Base-by-base conservation (phyloP, 139 green algal genomes). In the Tetradesmus lagerheimii region DNA sequence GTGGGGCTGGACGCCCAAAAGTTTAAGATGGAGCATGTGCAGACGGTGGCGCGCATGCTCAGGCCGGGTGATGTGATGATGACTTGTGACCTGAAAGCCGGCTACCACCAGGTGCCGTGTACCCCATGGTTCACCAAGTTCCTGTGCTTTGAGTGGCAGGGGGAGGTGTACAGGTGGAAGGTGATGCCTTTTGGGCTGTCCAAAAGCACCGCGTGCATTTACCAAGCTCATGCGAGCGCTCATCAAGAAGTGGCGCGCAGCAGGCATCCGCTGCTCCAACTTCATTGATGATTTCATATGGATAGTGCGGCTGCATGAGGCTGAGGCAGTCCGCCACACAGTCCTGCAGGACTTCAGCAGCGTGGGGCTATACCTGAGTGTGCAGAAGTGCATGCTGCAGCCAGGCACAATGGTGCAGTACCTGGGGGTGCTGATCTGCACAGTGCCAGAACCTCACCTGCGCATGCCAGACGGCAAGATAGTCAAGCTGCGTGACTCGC, bases 241-340 rank as follows among this genome's bases (percentile, higher is more conserved):
- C 23, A 16, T 85, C 14, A 85, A 85, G 29, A 23, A 31, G 43
- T 85, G 80, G 80, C 27, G 80, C 8, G 25, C 2, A 18, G 25
- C 15, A 9, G 80, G 80, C 25, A 71, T 85, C 27, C 41, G 80
- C 41, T 85, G 80, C 35, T 85, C 80, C 16, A 85, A 85, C 80
- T 85, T 43, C 43, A 85, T 85, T 85, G 80, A 85, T 85, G 80
- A 85, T 74, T 85, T 85, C 80, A 74, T 85, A 8, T 85, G 64
- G 31, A 47, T 41, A 4, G 80, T 71, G 9, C 16, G 27, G 43
- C 27, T 12, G 29, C 41, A 38, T 29, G 80, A 85, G 14, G 80
- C 43, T n/a, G 27, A 45, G 45, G 8, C 12, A 23, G 81, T 77
- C 38, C 53, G 81, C 29, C 12, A 5, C 34, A 77, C 66, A 37